Percentiles rank a stretch among this genome's conserved stretches.
Evolutionary conservation across 163 green algal species (phyloP).

Genomic region (Scenedesmus sp.): DNA sequence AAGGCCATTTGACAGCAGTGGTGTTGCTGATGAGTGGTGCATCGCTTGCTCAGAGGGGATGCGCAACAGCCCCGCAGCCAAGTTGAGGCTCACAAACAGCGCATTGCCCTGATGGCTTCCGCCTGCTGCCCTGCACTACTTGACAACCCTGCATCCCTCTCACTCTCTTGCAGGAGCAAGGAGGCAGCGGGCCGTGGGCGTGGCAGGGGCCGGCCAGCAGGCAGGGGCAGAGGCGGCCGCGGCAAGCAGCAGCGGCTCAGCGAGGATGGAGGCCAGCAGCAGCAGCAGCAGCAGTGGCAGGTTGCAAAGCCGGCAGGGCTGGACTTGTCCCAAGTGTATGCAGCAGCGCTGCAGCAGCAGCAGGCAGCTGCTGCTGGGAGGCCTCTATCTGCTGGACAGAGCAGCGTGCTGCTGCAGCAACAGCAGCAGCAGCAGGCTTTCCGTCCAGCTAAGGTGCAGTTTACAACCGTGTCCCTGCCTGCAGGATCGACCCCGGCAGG

Average conservation of each 20-base stretch:
- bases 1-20: too few relatives aligned
- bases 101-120: neutral
- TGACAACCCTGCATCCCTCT: neutral
- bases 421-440: neutral
- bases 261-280: neutral
- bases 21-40: too few relatives aligned
- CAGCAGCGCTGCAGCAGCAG: neutral
- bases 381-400: neutral
- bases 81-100: too few relatives aligned
- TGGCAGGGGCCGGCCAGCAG: neutral
- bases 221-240: neutral
- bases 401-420: neutral
- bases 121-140: neutral
- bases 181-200: neutral
- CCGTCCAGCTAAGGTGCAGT: neutral
- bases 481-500: neutral
- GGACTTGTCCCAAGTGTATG: neutral
- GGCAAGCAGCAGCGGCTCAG: neutral
- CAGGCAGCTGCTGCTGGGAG: neutral
- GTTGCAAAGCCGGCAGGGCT: neutral
- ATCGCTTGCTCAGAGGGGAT: too few relatives aligned
- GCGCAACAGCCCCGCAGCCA: too few relatives aligned
- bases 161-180: neutral
- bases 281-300: neutral
- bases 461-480: neutral